phyloP scores from a whole-genome alignment of 805 yeast genomes.

The Yamadazyma nakazawae region DNA sequence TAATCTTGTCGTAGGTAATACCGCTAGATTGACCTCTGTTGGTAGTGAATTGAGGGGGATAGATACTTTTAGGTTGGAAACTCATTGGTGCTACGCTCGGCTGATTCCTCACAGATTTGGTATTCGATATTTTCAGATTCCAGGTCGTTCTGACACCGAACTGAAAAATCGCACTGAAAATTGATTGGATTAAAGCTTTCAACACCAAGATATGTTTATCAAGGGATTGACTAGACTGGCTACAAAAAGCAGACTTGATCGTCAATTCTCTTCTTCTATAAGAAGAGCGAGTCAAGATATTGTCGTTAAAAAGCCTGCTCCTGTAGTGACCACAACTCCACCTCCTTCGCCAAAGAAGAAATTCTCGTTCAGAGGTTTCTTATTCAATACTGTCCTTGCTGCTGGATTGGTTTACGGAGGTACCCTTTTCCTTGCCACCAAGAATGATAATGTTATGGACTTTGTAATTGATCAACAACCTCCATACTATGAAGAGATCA shows the following conservation, averaged over 20 bases:
- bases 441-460: conserved; percentile 42
- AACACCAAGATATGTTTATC: not conserved
- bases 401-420: conserved; percentile 36
- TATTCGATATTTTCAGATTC: not conserved
- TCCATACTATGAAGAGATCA: conserved; percentile 41
- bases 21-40: conserved; percentile 66
- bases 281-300: conserved; percentile 1
- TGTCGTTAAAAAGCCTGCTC: not conserved
- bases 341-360: conserved; percentile 17
- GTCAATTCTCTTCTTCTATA: not conserved
- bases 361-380: conserved; percentile 28
- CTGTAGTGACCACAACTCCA: not conserved
- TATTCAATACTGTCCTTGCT: conserved; percentile 27
- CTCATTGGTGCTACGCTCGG: conserved; percentile 18
- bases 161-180: not conserved
- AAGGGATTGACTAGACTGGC: not conserved
- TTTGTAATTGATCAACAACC: conserved; percentile 41
- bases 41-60: conserved; percentile 83
- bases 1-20: conserved; percentile 66
- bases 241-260: not conserved
- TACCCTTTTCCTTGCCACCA: conserved; percentile 39
- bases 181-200: conserved; percentile 7
- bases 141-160: not conserved
- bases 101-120: not conserved
- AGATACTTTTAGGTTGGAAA: conserved; percentile 28